These are phyloP conservation scores for Colletotrichum noveboracense DNA, from an alignment of 2,329 filamentous ascomycete species.

Conservation along the genomic window DNA sequence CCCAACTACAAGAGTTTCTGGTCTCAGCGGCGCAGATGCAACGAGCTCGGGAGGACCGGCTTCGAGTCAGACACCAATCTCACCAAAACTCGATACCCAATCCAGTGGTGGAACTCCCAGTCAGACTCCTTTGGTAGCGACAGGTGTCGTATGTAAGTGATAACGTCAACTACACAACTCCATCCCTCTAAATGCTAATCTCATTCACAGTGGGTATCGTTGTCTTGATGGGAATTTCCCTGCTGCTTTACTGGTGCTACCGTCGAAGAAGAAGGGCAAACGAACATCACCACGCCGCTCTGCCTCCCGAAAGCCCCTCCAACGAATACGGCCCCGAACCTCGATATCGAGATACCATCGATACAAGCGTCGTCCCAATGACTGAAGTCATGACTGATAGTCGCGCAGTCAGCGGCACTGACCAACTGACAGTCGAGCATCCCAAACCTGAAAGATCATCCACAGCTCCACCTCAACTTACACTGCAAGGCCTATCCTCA, in stretches of 20 bases:
- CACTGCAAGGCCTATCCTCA: not conserved
- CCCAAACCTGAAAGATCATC: not conserved
- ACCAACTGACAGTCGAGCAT: not conserved
- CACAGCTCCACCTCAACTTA: not conserved
- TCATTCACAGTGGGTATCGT: not conserved
- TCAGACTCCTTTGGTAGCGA: conserved; percentile 1
- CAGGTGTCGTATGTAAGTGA: conserved; percentile 3
- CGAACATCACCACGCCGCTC: not conserved
- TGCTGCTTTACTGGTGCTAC: conserved; percentile 9
- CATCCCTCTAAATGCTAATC: rapidly evolving
- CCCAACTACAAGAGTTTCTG: not conserved
- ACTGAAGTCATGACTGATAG: not conserved
- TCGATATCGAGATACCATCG: not conserved
- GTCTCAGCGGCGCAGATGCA: not conserved
- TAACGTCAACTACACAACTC: not conserved
- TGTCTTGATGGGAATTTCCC: conserved; percentile 2
- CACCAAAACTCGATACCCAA: not conserved
- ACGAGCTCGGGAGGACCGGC: not conserved
- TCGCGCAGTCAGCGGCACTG: not conserved
- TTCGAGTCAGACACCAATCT: not conserved
- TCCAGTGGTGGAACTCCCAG: not conserved
- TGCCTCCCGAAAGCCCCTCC: not conserved
- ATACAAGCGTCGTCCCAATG: not conserved
- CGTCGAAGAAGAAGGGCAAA: conserved; percentile 1
- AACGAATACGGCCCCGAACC: not conserved